These are phyloP conservation scores for Xylariaceae sp. DNA, from an alignment of 2,329 filamentous ascomycete species.

Conservation along the genomic window DNA sequence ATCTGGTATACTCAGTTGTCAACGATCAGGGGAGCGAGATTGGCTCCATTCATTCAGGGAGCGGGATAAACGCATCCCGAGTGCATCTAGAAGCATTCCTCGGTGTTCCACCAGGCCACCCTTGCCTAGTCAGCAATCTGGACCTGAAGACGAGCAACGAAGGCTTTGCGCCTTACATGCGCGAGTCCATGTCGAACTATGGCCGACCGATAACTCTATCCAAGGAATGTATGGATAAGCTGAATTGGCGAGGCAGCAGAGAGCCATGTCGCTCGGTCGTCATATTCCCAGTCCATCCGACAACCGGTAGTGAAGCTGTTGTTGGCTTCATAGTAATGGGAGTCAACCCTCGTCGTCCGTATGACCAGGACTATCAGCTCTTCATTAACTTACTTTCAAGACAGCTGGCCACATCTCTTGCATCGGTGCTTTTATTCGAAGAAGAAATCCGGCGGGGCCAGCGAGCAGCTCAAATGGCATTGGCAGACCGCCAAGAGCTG, in stretches of 20 bases:
- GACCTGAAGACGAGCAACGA: conserved; percentile 66
- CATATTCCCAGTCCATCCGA: conserved; percentile 74
- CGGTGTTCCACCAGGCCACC: conserved; percentile 63
- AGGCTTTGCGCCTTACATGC: conserved; percentile 72
- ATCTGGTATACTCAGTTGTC: conserved; percentile 68
- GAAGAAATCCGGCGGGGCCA: conserved; percentile 75
- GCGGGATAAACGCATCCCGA: conserved; percentile 56
- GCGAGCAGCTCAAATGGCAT: conserved; percentile 68
- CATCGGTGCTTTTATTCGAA: conserved; percentile 77
- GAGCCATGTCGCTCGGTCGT: conserved; percentile 68
- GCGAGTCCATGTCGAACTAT: conserved; percentile 65
- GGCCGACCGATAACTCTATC: conserved; percentile 65
- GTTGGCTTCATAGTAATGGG: conserved; percentile 77
- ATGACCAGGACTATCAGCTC: conserved; percentile 74
- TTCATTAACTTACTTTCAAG: conserved; percentile 72
- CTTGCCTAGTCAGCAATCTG: conserved; percentile 55
- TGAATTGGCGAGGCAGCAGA: conserved; percentile 67
- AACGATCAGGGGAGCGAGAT: conserved; percentile 69
- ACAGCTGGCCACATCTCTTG: conserved; percentile 74
- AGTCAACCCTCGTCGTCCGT: conserved; percentile 72
- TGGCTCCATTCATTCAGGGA: conserved; percentile 67
- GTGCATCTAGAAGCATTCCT: conserved; percentile 68
- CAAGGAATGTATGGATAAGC: conserved; percentile 57
- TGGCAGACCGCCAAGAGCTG: conserved; percentile 71
- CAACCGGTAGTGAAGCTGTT: conserved; percentile 63